phyloP scores from a whole-genome alignment of 2,329 filamentous ascomycete genomes.

The Ascochyta pisi region DNA sequence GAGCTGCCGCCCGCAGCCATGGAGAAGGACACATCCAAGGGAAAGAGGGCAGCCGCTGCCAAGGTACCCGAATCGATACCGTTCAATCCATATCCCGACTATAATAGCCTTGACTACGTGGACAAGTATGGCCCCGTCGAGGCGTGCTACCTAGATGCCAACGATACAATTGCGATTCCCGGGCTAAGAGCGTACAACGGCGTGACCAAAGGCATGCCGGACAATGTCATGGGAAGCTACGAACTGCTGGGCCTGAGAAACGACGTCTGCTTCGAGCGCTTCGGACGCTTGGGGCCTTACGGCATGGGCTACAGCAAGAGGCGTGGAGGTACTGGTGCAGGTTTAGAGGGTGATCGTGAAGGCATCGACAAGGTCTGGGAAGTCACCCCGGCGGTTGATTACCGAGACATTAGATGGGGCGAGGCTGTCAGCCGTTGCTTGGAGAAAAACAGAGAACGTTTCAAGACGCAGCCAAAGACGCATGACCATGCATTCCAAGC shows the following conservation, averaged over 20 bases:
- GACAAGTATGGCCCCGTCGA: conserved; percentile 65
- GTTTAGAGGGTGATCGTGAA: conserved; percentile 81
- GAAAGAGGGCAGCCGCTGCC: conserved; percentile 40
- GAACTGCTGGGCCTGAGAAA: conserved; percentile 78
- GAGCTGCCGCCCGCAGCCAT: conserved; percentile 41
- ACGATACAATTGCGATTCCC: conserved; percentile 71
- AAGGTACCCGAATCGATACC: conserved; percentile 42
- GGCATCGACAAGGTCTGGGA: conserved; percentile 83
- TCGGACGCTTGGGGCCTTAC: conserved; percentile 86
- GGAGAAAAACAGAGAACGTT: conserved; percentile 73
- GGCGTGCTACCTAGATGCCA: conserved; percentile 79
- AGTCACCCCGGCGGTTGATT: conserved; percentile 75
- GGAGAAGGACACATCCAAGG: conserved; percentile 34
- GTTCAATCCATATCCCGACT: conserved; percentile 74
- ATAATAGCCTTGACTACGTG: conserved; percentile 64
- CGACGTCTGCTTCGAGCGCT: conserved; percentile 92
- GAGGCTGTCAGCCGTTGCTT: conserved; percentile 78
- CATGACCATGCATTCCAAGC: conserved; percentile 50
- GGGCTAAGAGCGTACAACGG: conserved; percentile 76
- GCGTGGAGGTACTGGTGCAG: conserved; percentile 82
- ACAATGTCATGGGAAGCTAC: conserved; percentile 86
- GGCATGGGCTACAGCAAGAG: conserved; percentile 83
- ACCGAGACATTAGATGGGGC: conserved; percentile 77
- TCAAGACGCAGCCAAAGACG: conserved; percentile 54
- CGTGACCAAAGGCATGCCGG: conserved; percentile 82